phyloP scores from a whole-genome alignment of 225 moss, liverwort and hornwort genomes.

The Lunularia cruciata region DNA sequence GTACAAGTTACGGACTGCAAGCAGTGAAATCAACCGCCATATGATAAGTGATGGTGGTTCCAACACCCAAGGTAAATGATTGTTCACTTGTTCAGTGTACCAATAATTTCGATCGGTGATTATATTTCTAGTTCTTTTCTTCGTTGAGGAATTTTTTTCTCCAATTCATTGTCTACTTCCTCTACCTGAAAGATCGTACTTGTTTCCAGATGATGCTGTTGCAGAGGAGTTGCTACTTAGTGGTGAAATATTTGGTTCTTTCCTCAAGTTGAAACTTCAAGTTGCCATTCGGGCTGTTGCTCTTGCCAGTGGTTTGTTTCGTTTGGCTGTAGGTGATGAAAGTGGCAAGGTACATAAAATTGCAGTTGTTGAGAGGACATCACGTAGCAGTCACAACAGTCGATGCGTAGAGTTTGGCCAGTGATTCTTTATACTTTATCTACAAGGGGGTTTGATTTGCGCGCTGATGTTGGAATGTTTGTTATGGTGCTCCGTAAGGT shows the following conservation, averaged over 20 bases:
- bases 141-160: too few species aligned
- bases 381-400: too few species aligned
- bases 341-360: conserved; percentile 87
- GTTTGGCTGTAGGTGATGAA: conserved; percentile 77
- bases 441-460: too few species aligned
- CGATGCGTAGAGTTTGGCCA: too few species aligned
- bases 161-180: too few species aligned
- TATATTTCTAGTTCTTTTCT: too few species aligned
- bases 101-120: too few species aligned
- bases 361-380: too few species aligned
- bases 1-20: conserved; percentile 50
- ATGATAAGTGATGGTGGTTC: conserved; percentile 46
- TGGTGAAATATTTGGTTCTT: conserved; percentile 67
- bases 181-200: too few species aligned
- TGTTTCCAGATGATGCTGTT: background rate
- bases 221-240: conserved; percentile 60
- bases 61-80: conserved; percentile 50
- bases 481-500: too few species aligned
- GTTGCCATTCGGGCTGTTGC: conserved; percentile 58
- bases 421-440: too few species aligned
- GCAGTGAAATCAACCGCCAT: conserved; percentile 58
- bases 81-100: background rate
- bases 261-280: conserved; percentile 59
- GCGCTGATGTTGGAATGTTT: too few species aligned
- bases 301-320: conserved; percentile 58